Conservation (phyloP, 2,329 filamentous ascomycete genomes). For the Ceratocystis huliohia region DNA sequence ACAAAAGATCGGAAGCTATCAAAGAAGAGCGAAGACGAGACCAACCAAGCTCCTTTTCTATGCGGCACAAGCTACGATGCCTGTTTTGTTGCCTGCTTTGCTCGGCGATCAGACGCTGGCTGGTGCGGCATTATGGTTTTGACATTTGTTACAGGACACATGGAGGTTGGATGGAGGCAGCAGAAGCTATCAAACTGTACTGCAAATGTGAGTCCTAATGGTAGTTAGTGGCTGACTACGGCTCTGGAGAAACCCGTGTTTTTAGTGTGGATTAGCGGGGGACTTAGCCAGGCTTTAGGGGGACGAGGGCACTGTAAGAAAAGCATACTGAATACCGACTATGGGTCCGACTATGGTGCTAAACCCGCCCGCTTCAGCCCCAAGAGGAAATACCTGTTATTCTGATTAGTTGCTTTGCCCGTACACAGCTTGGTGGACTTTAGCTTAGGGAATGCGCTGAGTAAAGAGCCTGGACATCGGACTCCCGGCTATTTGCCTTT, state of each 20-base stretch:
- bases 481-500: not conserved
- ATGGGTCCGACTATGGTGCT: not conserved
- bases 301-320: not conserved
- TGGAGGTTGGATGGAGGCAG: not conserved
- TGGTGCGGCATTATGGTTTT: conserved; percentile 3
- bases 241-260: not conserved
- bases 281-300: not conserved
- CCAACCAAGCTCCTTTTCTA: not conserved
- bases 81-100: not conserved
- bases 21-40: not conserved
- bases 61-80: not conserved
- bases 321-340: not conserved
- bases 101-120: not conserved
- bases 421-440: not conserved
- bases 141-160: not conserved
- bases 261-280: not conserved
- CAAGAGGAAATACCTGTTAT: not conserved
- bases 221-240: not conserved
- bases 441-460: not conserved
- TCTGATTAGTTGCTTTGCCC: too few relatives aligned
- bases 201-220: not conserved
- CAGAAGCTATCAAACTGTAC: not conserved
- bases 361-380: not conserved
- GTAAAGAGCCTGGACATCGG: not conserved
- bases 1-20: too few relatives aligned